Conservation (phyloP, 129 eudicot species). For the Gnaphalium uliginosum region DNA sequence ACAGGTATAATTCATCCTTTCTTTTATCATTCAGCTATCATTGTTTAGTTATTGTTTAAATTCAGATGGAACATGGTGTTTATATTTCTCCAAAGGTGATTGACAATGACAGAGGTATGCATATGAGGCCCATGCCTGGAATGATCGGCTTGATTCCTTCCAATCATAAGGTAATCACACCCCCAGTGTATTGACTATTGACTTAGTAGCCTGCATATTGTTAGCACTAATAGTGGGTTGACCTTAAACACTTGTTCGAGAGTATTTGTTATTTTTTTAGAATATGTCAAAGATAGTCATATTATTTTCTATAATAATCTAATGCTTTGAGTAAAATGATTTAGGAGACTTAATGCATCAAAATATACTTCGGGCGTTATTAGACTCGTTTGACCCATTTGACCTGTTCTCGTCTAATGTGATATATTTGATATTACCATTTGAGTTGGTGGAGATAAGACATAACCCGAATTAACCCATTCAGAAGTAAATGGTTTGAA, state of each 20-base stretch:
- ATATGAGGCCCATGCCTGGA: conserved; percentile 91
- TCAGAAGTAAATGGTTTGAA: neutral
- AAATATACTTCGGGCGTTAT: neutral
- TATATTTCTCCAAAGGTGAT: conserved; percentile 45
- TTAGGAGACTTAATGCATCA: neutral
- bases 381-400: too few relatives aligned
- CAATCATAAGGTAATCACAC: conserved; percentile 49
- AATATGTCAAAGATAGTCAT: neutral
- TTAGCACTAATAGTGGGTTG: neutral
- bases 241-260: neutral
- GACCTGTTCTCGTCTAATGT: too few relatives aligned
- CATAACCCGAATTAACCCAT: neutral
- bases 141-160: conserved; percentile 60
- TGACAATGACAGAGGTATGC: conserved; percentile 76
- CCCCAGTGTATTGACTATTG: neutral
- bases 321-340: neutral
- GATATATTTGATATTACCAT: neutral
- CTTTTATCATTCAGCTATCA: neutral
- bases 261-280: too few relatives aligned
- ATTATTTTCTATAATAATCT: too few relatives aligned
- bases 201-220: neutral
- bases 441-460: neutral
- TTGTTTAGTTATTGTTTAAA: neutral
- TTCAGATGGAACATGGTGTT: conserved; percentile 6
- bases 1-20: conserved; percentile 43